Evolutionary conservation across 805 yeast genomes (phyloP).

Genomic region (Kuraishia ogatae): DNA sequence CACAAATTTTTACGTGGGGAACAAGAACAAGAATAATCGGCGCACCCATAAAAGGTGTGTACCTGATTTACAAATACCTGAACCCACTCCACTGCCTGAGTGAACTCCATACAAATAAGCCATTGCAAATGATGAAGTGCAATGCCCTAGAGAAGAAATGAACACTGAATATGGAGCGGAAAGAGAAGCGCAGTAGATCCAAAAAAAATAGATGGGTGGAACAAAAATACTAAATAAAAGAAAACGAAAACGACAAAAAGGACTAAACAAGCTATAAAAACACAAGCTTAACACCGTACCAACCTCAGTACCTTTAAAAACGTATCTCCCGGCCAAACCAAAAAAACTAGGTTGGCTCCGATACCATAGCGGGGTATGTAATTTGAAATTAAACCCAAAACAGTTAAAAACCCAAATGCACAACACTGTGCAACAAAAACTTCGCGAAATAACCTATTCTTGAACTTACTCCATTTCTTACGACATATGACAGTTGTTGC

Average conservation of each 20-base stretch:
- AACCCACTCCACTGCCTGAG: not conserved
- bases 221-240: too few relatives aligned
- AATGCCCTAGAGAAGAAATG: not conserved
- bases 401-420: not conserved
- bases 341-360: not conserved
- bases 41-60: too few relatives aligned
- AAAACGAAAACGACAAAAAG: too few relatives aligned
- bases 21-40: not conserved
- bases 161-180: not conserved
- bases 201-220: not conserved
- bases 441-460: not conserved
- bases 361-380: not conserved
- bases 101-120: not conserved
- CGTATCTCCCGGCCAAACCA: not conserved
- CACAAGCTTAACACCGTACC: not conserved
- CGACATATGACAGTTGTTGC: not conserved
- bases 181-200: not conserved
- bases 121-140: not conserved
- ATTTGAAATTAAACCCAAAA: not conserved
- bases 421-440: not conserved
- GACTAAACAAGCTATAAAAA: not conserved
- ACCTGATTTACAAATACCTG: not conserved
- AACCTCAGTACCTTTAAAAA: not conserved
- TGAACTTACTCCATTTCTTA: too few relatives aligned
- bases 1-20: not conserved